Evolutionary conservation across 306 rosid species (phyloP).

Genomic region (Cicer yamashitae): DNA sequence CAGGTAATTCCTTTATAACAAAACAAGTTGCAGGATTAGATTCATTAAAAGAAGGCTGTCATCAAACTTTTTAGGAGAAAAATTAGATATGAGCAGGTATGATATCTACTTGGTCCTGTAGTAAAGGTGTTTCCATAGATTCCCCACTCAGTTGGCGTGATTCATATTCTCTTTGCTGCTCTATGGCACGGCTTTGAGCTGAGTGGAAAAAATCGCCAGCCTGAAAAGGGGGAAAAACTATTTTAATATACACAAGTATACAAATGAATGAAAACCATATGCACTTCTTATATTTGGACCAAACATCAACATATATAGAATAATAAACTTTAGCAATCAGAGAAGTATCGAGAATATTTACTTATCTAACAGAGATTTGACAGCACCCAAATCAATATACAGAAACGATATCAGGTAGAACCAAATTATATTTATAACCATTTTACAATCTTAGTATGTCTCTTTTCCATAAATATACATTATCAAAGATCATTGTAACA

Average conservation of each 20-base stretch:
- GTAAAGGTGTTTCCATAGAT: conserved; percentile 67
- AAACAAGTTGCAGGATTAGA: conserved; percentile 41
- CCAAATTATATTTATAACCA: conserved; percentile 22
- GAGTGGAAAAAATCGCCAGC: conserved; percentile 76
- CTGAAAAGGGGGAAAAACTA: conserved; percentile 54
- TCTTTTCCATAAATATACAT: conserved; percentile 14
- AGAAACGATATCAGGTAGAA: conserved; percentile 12
- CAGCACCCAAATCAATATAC: conserved; percentile 13
- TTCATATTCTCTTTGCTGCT: conserved; percentile 74
- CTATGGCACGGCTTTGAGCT: conserved; percentile 67
- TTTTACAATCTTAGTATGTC: conserved; percentile 4
- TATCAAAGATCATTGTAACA: conserved; percentile 30
- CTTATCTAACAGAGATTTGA: conserved; percentile 13
- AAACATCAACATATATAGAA: conserved; percentile 1
- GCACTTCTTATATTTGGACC: conserved; percentile 16
- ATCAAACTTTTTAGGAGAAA: conserved; percentile 33
- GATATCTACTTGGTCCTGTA: conserved; percentile 72
- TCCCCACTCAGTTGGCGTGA: conserved; percentile 59
- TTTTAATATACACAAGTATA: conserved; percentile 1
- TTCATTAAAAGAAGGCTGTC: conserved; percentile 27
- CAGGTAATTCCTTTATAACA: conserved; percentile 65
- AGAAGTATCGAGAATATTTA: conserved; percentile 1
- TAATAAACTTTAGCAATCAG: neutral
- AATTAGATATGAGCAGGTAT: conserved; percentile 26
- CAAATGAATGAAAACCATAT: conserved; percentile 27